These are phyloP conservation scores for Onygenales sp. DNA, from an alignment of 2,329 filamentous ascomycete species.

Conservation along the genomic window DNA sequence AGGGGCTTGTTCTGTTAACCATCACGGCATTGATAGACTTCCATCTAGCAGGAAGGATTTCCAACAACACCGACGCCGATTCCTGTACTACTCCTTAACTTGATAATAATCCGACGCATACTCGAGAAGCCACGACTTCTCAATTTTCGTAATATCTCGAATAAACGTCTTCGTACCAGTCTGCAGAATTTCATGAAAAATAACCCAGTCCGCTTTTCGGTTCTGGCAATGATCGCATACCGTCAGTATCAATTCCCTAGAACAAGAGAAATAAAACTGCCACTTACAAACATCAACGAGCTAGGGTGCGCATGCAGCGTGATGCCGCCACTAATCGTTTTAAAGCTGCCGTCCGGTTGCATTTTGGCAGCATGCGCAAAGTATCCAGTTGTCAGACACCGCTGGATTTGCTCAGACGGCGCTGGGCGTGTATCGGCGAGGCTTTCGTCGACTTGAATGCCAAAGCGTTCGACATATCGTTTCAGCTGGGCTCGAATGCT, in stretches of 20 bases:
- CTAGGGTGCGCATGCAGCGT: conserved; percentile 81
- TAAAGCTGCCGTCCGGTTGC: conserved; percentile 86
- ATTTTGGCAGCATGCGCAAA: conserved; percentile 91
- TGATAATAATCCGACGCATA: conserved; percentile 79
- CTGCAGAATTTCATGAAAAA: conserved; percentile 91
- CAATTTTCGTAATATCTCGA: conserved; percentile 82
- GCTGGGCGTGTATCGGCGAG: conserved; percentile 20
- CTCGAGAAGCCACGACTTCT: conserved; percentile 84
- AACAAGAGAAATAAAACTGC: neutral
- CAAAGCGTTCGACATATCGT: conserved; percentile 78
- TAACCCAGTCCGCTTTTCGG: conserved; percentile 89
- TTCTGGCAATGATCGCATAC: conserved; percentile 41
- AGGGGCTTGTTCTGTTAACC: no score
- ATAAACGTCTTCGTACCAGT: conserved; percentile 83
- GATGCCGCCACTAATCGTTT: conserved; percentile 69
- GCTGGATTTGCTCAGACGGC: conserved; percentile 61
- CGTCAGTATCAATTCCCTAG: neutral
- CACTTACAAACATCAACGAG: conserved; percentile 72
- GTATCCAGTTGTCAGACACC: conserved; percentile 81
- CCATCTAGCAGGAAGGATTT: no score
- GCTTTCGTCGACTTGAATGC: conserved; percentile 58
- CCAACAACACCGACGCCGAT: no score
- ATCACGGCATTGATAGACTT: no score
- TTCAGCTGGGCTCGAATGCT: conserved; percentile 80
- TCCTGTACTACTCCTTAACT: conserved; percentile 29